Conservation (phyloP, 2,329 filamentous ascomycete genomes). For the Aspergillus novoparasiticus region DNA sequence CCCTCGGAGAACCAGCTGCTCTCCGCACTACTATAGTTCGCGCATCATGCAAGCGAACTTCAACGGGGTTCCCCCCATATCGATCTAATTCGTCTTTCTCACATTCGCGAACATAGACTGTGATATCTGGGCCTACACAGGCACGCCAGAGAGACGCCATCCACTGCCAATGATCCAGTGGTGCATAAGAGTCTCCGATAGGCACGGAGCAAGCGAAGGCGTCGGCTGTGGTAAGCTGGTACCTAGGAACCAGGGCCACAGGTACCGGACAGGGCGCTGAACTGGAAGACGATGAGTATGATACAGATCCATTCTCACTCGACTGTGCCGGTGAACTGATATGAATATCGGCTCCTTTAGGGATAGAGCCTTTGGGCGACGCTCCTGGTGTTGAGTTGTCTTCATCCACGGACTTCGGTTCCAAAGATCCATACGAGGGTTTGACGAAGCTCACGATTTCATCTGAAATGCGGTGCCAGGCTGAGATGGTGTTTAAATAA, state of each 20-base stretch:
- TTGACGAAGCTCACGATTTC: conserved; percentile 67
- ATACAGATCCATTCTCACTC: conserved; percentile 30
- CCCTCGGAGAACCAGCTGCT: conserved; percentile 28
- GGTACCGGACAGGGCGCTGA: conserved; percentile 51
- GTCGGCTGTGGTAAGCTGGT: conserved; percentile 78
- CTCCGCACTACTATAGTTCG: conserved; percentile 57
- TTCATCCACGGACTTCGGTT: conserved; percentile 22
- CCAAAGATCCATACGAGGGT: conserved; percentile 23
- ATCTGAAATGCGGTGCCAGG: conserved; percentile 75
- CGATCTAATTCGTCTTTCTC: conserved; percentile 44
- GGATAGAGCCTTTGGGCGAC: conserved; percentile 38
- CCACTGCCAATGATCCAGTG: conserved; percentile 97
- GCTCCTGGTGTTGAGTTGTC: conserved; percentile 22
- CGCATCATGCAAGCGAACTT: conserved; percentile 56
- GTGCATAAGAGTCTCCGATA: conserved; percentile 74
- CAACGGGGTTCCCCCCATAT: conserved; percentile 53
- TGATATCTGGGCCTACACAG: conserved; percentile 73
- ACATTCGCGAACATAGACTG: conserved; percentile 47
- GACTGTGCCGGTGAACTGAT: conserved; percentile 35
- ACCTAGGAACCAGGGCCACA: conserved; percentile 75
- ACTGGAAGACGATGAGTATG: conserved; percentile 20
- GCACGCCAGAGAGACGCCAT: conserved; percentile 92
- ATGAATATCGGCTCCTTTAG: conserved; percentile 30
- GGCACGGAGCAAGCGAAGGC: conserved; percentile 72
- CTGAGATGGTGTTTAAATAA: conserved; percentile 69